Evolutionary conservation across 78 protist genomes (phyloP), one percentile per base, ranked within the genome.

Genomic region (Dictyostelium purpureum): DNA sequence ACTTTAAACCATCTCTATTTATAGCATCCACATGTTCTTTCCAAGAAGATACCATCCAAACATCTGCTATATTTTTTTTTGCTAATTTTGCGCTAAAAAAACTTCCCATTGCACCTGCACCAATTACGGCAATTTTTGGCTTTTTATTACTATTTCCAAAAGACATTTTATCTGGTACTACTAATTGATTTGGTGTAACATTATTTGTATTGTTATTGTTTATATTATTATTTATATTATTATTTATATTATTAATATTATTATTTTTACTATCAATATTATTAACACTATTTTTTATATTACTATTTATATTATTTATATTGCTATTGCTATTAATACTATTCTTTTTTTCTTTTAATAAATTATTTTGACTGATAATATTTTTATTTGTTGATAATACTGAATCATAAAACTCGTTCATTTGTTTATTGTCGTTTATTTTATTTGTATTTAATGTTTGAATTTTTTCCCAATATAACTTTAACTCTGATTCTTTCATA

Each of bases 91-190:
- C 95, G 37, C 90, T 89, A 67, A 93, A 66, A 56, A 87, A 59
- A 47, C 88, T 74, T 40, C 92, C 96, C 90, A 93, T 93, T 31
- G 96, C 96, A n/a, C 96, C 96, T 43, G 92, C 96, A 1, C 96
- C 96, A 45, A 93, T 78, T 2, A 93, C 87, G 2, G 45, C 91
- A 24, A 93, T 73, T 65, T 80, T 81, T 65, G 76, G 79, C 19
- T 59, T 47, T 31, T 71, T 77, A 0, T 42, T 71, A 21, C 19
- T 47, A 3, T 42, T 31, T 35, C 10, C 1, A 12, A 35, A 6
- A 47, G 6, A 0, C 10, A 52, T 33, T n/a, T n/a, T n/a, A n/a
- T n/a, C n/a, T n/a, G n/a, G n/a, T n/a, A n/a, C n/a, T 24, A 37
- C 40, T 21, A 4, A 5, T 76, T 52, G 31, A 76, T 76, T 54